Evolutionary conservation across 1,139 yeast species (phyloP).

Genomic region (Nakaseomyces nivariensis): DNA sequence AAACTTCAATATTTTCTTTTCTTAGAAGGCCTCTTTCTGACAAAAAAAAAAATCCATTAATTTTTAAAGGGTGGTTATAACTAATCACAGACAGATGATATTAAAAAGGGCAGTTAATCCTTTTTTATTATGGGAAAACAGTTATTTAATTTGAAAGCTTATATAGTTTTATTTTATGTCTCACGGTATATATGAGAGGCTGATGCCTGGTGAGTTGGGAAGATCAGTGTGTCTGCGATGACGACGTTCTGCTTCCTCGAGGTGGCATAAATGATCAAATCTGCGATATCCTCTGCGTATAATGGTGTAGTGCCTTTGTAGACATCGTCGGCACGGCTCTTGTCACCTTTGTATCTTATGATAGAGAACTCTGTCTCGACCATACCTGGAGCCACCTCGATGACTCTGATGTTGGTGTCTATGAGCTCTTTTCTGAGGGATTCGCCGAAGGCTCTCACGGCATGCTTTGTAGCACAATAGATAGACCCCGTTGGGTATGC

Average conservation of each 20-base stretch:
- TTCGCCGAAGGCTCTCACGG: constrained; percentile 66
- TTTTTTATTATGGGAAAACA: too few species aligned
- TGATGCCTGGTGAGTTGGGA: constrained; percentile 73
- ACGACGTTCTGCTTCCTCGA: constrained; percentile 68
- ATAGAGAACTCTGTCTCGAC: constrained; percentile 81
- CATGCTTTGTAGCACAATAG: constrained; percentile 84
- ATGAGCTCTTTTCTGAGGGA: constrained; percentile 71
- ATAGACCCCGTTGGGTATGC: constrained; percentile 81
- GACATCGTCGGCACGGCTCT: constrained; percentile 55
- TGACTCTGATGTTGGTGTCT: constrained; percentile 61
- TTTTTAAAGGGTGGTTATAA: too few species aligned
- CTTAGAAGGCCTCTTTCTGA: too few species aligned
- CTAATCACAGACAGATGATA: too few species aligned
- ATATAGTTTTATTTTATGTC: background rate
- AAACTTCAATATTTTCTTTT: background rate
- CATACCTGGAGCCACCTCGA: constrained; percentile 81
- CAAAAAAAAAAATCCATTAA: too few species aligned
- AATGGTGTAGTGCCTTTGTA: constrained; percentile 68
- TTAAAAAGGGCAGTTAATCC: too few species aligned
- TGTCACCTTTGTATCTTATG: constrained; percentile 68
- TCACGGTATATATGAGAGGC: constrained; percentile 45
- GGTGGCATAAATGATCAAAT: constrained; percentile 59
- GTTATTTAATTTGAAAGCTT: too few species aligned
- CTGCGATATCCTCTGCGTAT: constrained; percentile 72
- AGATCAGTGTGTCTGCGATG: constrained; percentile 66